Conservation (phyloP, 768 basidiomycete species). For the Leccinum boreale region DNA sequence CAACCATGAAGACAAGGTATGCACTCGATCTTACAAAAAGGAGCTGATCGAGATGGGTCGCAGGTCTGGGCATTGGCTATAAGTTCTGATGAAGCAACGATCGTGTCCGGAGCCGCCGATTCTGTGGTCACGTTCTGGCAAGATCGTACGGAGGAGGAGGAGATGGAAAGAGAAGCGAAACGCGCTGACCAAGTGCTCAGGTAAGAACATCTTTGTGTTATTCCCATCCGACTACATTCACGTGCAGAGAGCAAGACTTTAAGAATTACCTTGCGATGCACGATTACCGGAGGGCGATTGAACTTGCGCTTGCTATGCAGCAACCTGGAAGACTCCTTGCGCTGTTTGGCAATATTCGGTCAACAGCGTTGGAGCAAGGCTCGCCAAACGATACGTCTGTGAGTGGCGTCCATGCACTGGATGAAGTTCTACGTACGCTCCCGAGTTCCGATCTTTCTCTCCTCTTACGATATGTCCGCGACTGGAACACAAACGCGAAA, state of each 20-base stretch:
- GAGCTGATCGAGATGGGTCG: neutral
- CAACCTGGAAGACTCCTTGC: slow-evolving; percentile 85
- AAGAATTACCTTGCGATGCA: slow-evolving; percentile 82
- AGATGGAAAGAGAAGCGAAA: slow-evolving; percentile 68
- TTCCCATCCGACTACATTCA: slow-evolving; percentile 8
- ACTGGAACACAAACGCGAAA: slow-evolving; percentile 96
- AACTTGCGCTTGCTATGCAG: slow-evolving; percentile 88
- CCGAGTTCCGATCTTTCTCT: slow-evolving; percentile 71
- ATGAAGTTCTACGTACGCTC: slow-evolving; percentile 77
- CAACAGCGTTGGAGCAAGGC: slow-evolving; percentile 22
- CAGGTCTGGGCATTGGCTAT: slow-evolving; percentile 97
- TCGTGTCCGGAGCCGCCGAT: slow-evolving; percentile 94
- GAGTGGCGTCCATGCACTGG: slow-evolving; percentile 72
- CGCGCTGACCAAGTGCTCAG: slow-evolving; percentile 74
- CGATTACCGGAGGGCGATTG: slow-evolving; percentile 88
- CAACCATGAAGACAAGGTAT: slow-evolving; percentile 95
- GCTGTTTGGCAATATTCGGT: slow-evolving; percentile 68
- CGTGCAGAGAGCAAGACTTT: slow-evolving; percentile 93
- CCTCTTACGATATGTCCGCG: slow-evolving; percentile 76
- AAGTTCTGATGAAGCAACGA: slow-evolving; percentile 72
- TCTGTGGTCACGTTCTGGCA: slow-evolving; percentile 96
- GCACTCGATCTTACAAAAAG: slow-evolving; percentile 16
- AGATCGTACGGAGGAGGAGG: slow-evolving; percentile 86
- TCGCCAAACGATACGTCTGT: slow-evolving; percentile 33
- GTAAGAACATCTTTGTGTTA: slow-evolving; percentile 44